These are phyloP conservation scores for Alternaria novae-zelandiae DNA, from an alignment of 2,329 filamentous ascomycete genomes.

Conservation along the genomic window DNA sequence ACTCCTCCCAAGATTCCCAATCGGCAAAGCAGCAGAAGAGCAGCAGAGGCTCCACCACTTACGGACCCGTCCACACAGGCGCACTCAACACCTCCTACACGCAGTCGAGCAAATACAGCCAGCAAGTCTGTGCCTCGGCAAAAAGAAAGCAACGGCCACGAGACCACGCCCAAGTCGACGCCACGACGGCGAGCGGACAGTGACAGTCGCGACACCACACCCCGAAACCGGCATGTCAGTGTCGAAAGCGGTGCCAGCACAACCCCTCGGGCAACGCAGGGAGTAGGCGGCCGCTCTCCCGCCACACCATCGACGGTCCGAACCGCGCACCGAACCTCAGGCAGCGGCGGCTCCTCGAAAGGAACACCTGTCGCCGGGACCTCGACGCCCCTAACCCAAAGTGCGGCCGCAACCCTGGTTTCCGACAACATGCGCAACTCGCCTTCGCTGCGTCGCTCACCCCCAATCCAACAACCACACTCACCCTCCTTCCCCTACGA, in stretches of 20 bases:
- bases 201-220: slow-evolving; percentile 43
- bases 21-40: slow-evolving; percentile 30
- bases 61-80: slow-evolving; percentile 25
- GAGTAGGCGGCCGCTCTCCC: slow-evolving; percentile 37
- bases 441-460: slow-evolving; percentile 40
- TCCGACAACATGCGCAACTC: slow-evolving; percentile 37
- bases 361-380: slow-evolving; percentile 31
- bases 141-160: slow-evolving; percentile 29
- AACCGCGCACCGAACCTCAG: slow-evolving; percentile 32
- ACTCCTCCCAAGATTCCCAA: slow-evolving; percentile 19
- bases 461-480: slow-evolving; percentile 24
- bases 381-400: slow-evolving; percentile 36
- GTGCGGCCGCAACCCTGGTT: slow-evolving; percentile 36
- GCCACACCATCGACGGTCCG: slow-evolving; percentile 43
- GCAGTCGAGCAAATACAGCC: slow-evolving; percentile 40
- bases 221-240: slow-evolving; percentile 38
- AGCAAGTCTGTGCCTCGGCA: slow-evolving; percentile 31
- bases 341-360: slow-evolving; percentile 38
- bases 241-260: slow-evolving; percentile 41
- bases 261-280: slow-evolving; percentile 41
- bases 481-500: slow-evolving; percentile 25
- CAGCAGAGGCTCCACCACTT: slow-evolving; percentile 36
- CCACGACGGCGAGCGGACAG: slow-evolving; percentile 31
- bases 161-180: slow-evolving; percentile 35
- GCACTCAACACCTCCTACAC: slow-evolving; percentile 23